These are phyloP conservation scores for Aspergillus carlsbadensis DNA, from an alignment of 495 filamentous ascomycete genomes.

Conservation along the genomic window DNA sequence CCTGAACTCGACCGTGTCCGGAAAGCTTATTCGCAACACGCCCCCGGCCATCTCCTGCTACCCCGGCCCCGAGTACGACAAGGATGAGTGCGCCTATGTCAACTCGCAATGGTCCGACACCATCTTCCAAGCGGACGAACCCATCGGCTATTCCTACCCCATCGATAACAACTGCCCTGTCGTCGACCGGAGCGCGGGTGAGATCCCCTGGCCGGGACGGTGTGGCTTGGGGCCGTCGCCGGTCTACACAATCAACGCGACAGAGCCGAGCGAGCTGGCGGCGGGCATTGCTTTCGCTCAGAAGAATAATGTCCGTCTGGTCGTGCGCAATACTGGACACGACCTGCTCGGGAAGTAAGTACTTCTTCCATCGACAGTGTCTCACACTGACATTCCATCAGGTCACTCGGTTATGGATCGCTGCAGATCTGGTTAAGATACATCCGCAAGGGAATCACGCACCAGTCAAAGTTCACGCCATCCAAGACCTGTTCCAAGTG, in stretches of 20 bases:
- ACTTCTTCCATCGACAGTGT: constrained; percentile 27
- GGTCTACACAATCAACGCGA: constrained; percentile 33
- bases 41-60: constrained; percentile 60
- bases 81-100: constrained; percentile 25
- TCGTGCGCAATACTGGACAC: constrained; percentile 60
- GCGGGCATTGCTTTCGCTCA: constrained; percentile 46
- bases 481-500: constrained; percentile 16
- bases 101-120: constrained; percentile 27
- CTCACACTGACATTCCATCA: constrained; percentile 16
- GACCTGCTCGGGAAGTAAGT: constrained; percentile 44
- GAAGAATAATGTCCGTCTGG: constrained; percentile 52
- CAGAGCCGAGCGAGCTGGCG: constrained; percentile 21
- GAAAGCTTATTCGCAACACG: constrained; percentile 49
- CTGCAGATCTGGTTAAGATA: constrained; percentile 37
- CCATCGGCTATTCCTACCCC: constrained; percentile 34
- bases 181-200: too few species aligned
- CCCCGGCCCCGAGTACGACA: constrained; percentile 29
- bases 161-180: constrained; percentile 11
- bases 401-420: constrained; percentile 33
- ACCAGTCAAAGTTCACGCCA: constrained; percentile 23
- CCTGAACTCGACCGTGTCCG: constrained; percentile 46
- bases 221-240: constrained; percentile 20
- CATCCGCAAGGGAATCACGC: constrained; percentile 25
- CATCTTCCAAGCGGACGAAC: constrained; percentile 25
- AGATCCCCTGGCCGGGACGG: too few species aligned